A percentile compares a stretch with the other conserved stretches of the same genome.
Conservation (phyloP, 164 flowering plant species). For the Vitis vinifera region ASM3070453v1 NC_081809.1:17909501-17910000, state of each 20-base stretch:
- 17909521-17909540: no score
- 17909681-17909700: constrained; percentile 44
- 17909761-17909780: constrained; percentile 32
- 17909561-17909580: no score
- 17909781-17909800: background rate
- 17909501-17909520: no score
- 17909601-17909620: no score
- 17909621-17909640: no score
- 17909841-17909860: constrained; percentile 34
- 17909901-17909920: constrained; percentile 74
- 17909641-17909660: background rate
- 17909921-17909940: constrained; percentile 64
- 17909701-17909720: constrained; percentile 64
- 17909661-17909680: background rate
- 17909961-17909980: constrained; percentile 52
- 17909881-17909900: constrained; percentile 73
- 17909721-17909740: constrained; percentile 39
- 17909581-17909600: no score
- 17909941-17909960: constrained; percentile 55
- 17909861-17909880: constrained; percentile 46
- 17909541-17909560: no score
- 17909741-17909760: constrained; percentile 32
- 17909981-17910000: background rate
- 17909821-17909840: constrained; percentile 10
- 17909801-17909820: constrained; percentile 1